Percentiles rank a stretch among this genome's conserved stretches.
phyloP scores from a whole-genome alignment of 768 basidiomycete genomes.

The Sarcomyxa edulis region DNA sequence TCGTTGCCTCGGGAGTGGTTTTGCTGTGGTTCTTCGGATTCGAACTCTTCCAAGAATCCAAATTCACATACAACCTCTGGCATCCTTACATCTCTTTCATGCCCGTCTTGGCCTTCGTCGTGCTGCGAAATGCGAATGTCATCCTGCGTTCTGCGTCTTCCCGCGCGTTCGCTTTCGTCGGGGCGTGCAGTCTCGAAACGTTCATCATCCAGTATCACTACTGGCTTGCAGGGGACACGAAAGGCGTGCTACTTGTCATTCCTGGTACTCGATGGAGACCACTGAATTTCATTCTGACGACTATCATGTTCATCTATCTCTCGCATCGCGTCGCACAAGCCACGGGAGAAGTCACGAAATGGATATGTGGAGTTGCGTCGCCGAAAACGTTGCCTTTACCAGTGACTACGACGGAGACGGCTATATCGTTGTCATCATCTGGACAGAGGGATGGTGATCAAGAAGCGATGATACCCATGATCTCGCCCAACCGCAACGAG shows the following conservation, averaged over 20 bases:
- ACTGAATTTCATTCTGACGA: slow-evolving; percentile 75
- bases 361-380: slow-evolving; percentile 39
- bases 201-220: slow-evolving; percentile 90
- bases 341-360: slow-evolving; percentile 62
- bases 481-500: slow-evolving; percentile 8
- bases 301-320: slow-evolving; percentile 75
- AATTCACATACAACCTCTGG: slow-evolving; percentile 83
- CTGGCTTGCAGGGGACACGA: slow-evolving; percentile 82
- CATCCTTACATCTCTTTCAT: slow-evolving; percentile 80
- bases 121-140: slow-evolving; percentile 71
- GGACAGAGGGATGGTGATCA: slow-evolving; percentile 13
- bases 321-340: slow-evolving; percentile 74
- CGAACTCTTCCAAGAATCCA: slow-evolving; percentile 69
- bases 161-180: slow-evolving; percentile 72
- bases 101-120: slow-evolving; percentile 72
- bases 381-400: slow-evolving; percentile 13
- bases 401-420: slow-evolving; percentile 4
- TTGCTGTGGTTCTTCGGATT: slow-evolving; percentile 81
- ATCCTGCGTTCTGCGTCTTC: slow-evolving; percentile 68
- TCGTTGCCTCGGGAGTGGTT: slow-evolving; percentile 45
- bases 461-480: slow-evolving; percentile 16
- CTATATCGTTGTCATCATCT: neutral
- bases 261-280: slow-evolving; percentile 70
- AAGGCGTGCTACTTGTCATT: slow-evolving; percentile 73
- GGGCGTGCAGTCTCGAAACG: slow-evolving; percentile 84